Conservation (phyloP, 1,139 yeast genomes). For the Chernovozyma aurita region DNA sequence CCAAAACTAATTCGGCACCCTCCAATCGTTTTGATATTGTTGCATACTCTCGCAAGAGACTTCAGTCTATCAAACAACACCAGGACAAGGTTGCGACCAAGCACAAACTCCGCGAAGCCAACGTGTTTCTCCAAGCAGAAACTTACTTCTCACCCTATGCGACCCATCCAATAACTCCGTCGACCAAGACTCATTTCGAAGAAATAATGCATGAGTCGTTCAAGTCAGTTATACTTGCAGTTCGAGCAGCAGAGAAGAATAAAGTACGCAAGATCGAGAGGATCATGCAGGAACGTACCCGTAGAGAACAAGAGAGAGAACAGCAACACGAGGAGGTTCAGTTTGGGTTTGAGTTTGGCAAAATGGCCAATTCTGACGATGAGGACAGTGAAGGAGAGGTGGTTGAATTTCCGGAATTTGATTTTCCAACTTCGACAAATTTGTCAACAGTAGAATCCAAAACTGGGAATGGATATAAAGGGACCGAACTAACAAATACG, state of each 20-base stretch:
- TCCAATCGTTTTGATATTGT: constrained; percentile 45
- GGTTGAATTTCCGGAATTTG: constrained; percentile 8
- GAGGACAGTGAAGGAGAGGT: constrained; percentile 9
- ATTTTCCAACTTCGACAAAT: constrained; percentile 4
- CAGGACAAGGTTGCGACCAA: constrained; percentile 17
- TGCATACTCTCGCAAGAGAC: constrained; percentile 49
- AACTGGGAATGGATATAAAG: too few species aligned
- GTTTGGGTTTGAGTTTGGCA: constrained; percentile 29
- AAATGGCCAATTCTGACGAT: constrained; percentile 11
- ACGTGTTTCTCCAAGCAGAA: constrained; percentile 45
- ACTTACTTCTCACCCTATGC: constrained; percentile 38
- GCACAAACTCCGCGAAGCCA: constrained; percentile 22
- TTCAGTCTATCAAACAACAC: constrained; percentile 19
- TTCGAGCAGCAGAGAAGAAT: constrained; percentile 31
- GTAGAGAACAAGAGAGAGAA: constrained; percentile 17
- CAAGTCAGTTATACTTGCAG: constrained; percentile 28
- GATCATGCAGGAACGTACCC: constrained; percentile 19
- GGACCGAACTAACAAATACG: too few species aligned
- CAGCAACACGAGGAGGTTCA: constrained; percentile 21
- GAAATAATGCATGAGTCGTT: constrained; percentile 30
- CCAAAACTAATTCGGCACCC: not conserved
- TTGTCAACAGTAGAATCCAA: too few species aligned
- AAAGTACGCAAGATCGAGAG: constrained; percentile 19
- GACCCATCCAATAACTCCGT: constrained; percentile 18
- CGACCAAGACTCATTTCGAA: constrained; percentile 22